phyloP scores from a whole-genome alignment of 306 rosid species.

The Comarum palustre region DNA sequence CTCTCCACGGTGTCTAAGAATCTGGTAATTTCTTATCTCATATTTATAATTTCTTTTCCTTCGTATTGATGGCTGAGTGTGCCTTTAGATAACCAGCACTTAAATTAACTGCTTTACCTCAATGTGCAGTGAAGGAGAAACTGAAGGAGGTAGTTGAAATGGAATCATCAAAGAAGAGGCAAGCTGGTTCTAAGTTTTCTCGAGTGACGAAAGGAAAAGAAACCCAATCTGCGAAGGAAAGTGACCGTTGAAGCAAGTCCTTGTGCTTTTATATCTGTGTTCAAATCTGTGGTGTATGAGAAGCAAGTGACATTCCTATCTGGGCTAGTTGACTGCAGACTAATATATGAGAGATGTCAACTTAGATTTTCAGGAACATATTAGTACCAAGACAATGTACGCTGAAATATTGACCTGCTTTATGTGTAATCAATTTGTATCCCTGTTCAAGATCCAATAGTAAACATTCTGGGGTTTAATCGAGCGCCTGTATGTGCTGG shows the following conservation, averaged over 20 bases:
- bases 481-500: not conserved
- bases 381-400: not conserved
- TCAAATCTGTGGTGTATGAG: not conserved
- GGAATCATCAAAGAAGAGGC: slow-evolving; percentile 51
- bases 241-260: slow-evolving; percentile 11
- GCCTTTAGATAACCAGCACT: slow-evolving; percentile 14
- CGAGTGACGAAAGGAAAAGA: slow-evolving; percentile 24
- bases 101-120: not conserved
- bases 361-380: not conserved
- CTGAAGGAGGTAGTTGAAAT: slow-evolving; percentile 49
- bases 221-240: slow-evolving; percentile 15
- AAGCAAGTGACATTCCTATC: not conserved
- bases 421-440: not conserved
- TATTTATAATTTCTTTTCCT: not conserved
- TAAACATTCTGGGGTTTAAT: not conserved
- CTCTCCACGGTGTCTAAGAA: slow-evolving; percentile 47
- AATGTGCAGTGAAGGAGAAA: slow-evolving; percentile 58
- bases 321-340: not conserved
- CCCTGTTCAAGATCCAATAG: not conserved
- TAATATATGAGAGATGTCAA: not conserved
- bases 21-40: slow-evolving; percentile 52
- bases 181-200: slow-evolving; percentile 33
- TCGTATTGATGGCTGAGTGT: not conserved
- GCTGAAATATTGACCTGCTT: not conserved
- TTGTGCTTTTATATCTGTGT: not conserved